A percentile compares a stretch with the other conserved stretches of the same genome.
Evolutionary conservation across 805 yeast genomes (phyloP).

Genomic region (Starmerella powellii): DNA sequence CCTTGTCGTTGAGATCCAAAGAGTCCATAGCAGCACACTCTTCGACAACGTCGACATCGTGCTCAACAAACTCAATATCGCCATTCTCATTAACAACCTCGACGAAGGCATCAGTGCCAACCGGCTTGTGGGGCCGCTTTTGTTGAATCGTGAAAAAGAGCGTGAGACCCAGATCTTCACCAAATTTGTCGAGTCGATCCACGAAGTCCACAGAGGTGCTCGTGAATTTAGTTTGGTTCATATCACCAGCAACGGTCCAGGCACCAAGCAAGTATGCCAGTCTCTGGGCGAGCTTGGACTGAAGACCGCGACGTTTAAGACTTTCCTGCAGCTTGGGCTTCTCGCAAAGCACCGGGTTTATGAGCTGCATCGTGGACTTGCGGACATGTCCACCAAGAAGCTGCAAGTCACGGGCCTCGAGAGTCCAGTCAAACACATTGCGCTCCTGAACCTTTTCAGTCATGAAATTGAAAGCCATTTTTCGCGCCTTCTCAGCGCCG

Average conservation of each 20-base stretch:
- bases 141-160: neutral
- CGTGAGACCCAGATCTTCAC: neutral
- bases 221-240: neutral
- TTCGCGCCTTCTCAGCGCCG: slow-evolving; percentile 17
- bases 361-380: slow-evolving; percentile 28
- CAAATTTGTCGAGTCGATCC: neutral
- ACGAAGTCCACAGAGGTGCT: neutral
- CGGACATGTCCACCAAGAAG: slow-evolving; percentile 27
- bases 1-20: neutral
- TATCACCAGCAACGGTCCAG: slow-evolving; percentile 29
- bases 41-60: neutral
- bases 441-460: slow-evolving; percentile 11
- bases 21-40: neutral
- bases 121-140: neutral
- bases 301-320: slow-evolving; percentile 21
- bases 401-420: slow-evolving; percentile 33
- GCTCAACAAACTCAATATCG: slow-evolving; percentile 3
- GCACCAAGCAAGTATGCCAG: slow-evolving; percentile 35
- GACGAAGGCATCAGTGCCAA: neutral
- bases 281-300: slow-evolving; percentile 21
- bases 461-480: slow-evolving; percentile 24
- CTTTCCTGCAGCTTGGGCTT: slow-evolving; percentile 27
- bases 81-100: slow-evolving; percentile 2
- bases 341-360: slow-evolving; percentile 31
- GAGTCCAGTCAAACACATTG: slow-evolving; percentile 29